Percentiles rank a stretch among this genome's conserved stretches.
These are phyloP conservation scores for Musa beccarii DNA, from an alignment of 176 grass and related monocot species.

Conservation along the genomic window DNA sequence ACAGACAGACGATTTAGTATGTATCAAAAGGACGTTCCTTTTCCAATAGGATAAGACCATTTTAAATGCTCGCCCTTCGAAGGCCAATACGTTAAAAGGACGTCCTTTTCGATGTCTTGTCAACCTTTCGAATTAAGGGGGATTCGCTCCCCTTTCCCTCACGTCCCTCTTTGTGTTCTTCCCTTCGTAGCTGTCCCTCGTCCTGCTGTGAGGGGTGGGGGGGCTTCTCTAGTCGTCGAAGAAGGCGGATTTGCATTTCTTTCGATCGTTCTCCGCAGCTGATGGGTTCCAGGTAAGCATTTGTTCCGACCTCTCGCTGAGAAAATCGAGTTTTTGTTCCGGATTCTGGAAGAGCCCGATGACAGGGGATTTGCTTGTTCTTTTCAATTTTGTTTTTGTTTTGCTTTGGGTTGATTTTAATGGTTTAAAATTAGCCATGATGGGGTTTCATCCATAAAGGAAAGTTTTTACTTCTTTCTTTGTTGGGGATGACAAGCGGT, in stretches of 20 bases:
- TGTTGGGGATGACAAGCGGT: too few relatives aligned
- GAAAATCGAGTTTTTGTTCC: not conserved
- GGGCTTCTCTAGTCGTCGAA: not conserved
- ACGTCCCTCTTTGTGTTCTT: not conserved
- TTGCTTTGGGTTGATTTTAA: not conserved
- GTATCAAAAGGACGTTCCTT: not conserved
- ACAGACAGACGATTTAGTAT: too few relatives aligned
- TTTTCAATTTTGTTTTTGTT: not conserved
- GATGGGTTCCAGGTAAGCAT: constrained; percentile 2
- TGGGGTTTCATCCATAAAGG: not conserved
- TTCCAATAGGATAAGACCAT: not conserved
- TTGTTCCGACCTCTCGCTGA: not conserved
- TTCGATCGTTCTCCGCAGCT: not conserved
- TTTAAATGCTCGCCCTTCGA: not conserved
- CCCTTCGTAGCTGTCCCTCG: not conserved
- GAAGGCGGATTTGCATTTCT: not conserved
- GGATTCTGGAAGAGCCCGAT: not conserved
- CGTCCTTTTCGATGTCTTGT: not conserved
- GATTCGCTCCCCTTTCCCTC: not conserved
- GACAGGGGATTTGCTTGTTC: not conserved
- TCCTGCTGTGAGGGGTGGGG: not conserved
- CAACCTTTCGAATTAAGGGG: not conserved
- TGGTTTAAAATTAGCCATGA: not conserved
- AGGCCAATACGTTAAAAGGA: too few relatives aligned
- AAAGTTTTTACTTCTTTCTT: not conserved